Evolutionary conservation across 2,329 filamentous ascomycete genomes (phyloP), one percentile per base, ranked within the genome.

Genomic region (Atkinsonella hypoxylon): DNA sequence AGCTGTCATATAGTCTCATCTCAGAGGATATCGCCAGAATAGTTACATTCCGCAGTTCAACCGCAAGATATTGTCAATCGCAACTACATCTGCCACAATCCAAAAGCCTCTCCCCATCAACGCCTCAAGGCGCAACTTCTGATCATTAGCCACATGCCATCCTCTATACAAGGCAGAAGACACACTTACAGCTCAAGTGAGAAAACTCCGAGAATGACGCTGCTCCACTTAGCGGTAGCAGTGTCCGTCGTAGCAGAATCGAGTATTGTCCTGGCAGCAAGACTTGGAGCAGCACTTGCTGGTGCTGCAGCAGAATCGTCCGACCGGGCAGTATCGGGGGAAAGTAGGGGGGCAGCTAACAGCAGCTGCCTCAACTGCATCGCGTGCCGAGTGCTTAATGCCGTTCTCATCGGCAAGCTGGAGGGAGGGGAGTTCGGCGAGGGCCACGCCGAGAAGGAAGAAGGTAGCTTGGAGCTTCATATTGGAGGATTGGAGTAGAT

Each of bases 271-370:
- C 38, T 30, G 8, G 45, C 53, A 54, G 50, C 53, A 54, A 8
- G 53, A 53, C n/a, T 18, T 32, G 2, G 11, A 1, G 45, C 53
- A 54, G 48, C 53, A 54, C 45, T 54, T 54, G 48, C 13, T 34
- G 15, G 53, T 54, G 20, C 7, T 17, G 53, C 53, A 54, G 51
- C 53, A 54, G 11, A 54, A 46, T 12, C 20, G 15, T 18, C 42
- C 48, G 32, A 48, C 5, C 15, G 38, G 38, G 51, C 50, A 54
- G n/a, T 44, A 40, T 7, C 53, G 40, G 20, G 53, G 50, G 40
- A 45, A 54, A 8, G 12, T n/a, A 5, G 41, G 18, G n/a, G 53
- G 50, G 40, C 53, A 54, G 26, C 26, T 5, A 26, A 47, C 1
- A n/a, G 45, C 17, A 1, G 9, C 26, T 3, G 34, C n/a, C 5